These are phyloP conservation scores for Bipolaris bicolor DNA, from an alignment of 2,329 filamentous ascomycete genomes.

Conservation along the genomic window DNA sequence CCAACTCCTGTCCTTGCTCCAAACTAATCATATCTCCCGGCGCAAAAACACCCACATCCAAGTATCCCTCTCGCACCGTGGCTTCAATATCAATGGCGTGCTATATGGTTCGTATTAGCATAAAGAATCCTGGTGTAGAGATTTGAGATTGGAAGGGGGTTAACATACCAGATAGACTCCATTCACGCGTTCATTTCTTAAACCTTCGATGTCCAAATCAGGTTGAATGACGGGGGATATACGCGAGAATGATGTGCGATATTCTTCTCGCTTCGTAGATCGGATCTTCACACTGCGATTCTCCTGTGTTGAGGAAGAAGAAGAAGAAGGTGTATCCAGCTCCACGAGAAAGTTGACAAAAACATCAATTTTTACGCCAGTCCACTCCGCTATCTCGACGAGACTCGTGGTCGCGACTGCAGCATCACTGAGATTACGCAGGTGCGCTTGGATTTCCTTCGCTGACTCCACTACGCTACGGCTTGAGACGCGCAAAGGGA, in stretches of 20 bases:
- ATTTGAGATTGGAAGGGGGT: not conserved
- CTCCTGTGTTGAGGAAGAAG: too few relatives aligned
- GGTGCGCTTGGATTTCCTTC: conserved; percentile 68
- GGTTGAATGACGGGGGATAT: not conserved
- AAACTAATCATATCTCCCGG: conserved; percentile 53
- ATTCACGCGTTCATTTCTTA: conserved; percentile 25
- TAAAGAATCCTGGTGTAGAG: conserved; percentile 48
- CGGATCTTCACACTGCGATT: not conserved
- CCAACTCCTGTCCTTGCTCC: conserved; percentile 44
- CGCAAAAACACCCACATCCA: conserved; percentile 62
- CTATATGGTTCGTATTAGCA: conserved; percentile 41
- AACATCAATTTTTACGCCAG: conserved; percentile 69
- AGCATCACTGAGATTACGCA: conserved; percentile 64
- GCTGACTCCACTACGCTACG: conserved; percentile 60
- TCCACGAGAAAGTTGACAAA: conserved; percentile 78
- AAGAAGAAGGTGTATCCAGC: too few relatives aligned
- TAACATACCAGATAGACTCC: conserved; percentile 49
- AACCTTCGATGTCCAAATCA: not conserved
- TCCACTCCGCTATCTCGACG: conserved; percentile 77
- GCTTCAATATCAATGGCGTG: conserved; percentile 63
- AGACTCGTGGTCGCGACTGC: conserved; percentile 67
- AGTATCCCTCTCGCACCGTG: conserved; percentile 54
- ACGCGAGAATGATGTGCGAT: too few relatives aligned
- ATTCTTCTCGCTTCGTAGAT: too few relatives aligned
- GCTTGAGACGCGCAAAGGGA: conserved; percentile 68